Evolutionary conservation across 1,284 basidiomycete species (phyloP), one percentile per base, ranked within the genome.

Genomic region (Tremellales sp.): DNA sequence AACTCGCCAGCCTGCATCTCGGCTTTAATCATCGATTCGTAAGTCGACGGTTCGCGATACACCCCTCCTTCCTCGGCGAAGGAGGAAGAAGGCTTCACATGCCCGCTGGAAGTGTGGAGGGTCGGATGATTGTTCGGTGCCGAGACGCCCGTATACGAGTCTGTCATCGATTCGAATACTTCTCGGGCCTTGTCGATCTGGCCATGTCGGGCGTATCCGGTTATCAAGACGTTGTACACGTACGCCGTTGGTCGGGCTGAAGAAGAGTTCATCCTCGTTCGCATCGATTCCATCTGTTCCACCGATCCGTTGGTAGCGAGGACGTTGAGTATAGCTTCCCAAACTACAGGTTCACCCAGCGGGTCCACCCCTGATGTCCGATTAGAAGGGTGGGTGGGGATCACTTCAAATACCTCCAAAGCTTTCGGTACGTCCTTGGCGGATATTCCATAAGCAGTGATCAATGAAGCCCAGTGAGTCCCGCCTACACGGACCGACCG

Each of bases 161-260:
- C 93, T n/a, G 77, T 76, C 72, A 98, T 80, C n/a, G 78, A 75
- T 70, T 93, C 89, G 69, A 99, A 99, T 42, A 96, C 75, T 25
- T 72, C 74, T 29, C 92, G 78, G 0, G 92, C 84, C 40, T 80
- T 76, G 24, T 82, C 82, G 46, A 96, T 78, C 41, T 85, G 78
- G 4, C 85, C 85, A 6, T 80, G 80, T 24, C 82, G 79, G 0
- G 92, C 84, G 65, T 92, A 88, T 2, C 87, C 89, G 67, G 86
- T 86, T 77, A 98, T 97, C 60, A 97, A 76, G 54, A 89, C 79
- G 74, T 98, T 98, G 40, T 87, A 87, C 56, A 97, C 88, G 73
- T 98, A 99, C 1, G 96, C 94, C 0, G 94, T 98, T 80, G 91
- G 85, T 61, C 87, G 85, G 7, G 93, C 81, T 26, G 84, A 82